A percentile compares a stretch with the other conserved stretches of the same genome.
Evolutionary conservation across 176 grass and related monocot genomes (phyloP).

Genomic region (Avena insularis): DNA sequence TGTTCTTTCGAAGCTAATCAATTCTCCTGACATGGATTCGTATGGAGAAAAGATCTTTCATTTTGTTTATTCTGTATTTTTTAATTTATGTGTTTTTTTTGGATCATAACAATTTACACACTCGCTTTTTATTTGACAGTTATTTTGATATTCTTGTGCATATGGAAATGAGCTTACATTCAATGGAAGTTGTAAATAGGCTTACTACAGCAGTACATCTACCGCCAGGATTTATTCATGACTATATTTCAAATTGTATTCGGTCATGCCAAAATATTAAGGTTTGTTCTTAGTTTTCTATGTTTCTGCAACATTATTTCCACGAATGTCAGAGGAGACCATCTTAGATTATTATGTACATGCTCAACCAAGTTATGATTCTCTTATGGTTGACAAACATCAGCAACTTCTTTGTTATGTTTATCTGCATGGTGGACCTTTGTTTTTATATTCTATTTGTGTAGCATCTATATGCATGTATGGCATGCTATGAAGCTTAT

Average conservation of each 20-base stretch:
- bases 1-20: conserved; percentile 88
- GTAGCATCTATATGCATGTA: not conserved
- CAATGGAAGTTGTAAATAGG: conserved; percentile 99
- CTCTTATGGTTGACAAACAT: not conserved
- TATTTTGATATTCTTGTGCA: conserved; percentile 88
- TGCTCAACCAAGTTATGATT: conserved; percentile 12
- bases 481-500: conserved; percentile 13
- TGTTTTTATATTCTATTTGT: conserved; percentile 8
- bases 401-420: not conserved
- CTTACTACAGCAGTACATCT: conserved; percentile 87
- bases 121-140: conserved; percentile 51
- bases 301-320: not conserved
- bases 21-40: conserved; percentile 82
- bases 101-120: conserved; percentile 6
- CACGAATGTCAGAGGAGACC: not conserved
- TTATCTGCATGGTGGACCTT: conserved; percentile 5
- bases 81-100: conserved; percentile 38
- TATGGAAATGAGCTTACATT: conserved; percentile 98
- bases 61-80: conserved; percentile 31
- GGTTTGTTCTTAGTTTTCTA: conserved; percentile 55
- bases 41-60: conserved; percentile 46
- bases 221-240: conserved; percentile 86
- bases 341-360: conserved; percentile 10
- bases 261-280: conserved; percentile 83
- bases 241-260: conserved; percentile 99